Conservation (phyloP, 2,329 filamentous ascomycete genomes). For the Beauveria sp. region DNA sequence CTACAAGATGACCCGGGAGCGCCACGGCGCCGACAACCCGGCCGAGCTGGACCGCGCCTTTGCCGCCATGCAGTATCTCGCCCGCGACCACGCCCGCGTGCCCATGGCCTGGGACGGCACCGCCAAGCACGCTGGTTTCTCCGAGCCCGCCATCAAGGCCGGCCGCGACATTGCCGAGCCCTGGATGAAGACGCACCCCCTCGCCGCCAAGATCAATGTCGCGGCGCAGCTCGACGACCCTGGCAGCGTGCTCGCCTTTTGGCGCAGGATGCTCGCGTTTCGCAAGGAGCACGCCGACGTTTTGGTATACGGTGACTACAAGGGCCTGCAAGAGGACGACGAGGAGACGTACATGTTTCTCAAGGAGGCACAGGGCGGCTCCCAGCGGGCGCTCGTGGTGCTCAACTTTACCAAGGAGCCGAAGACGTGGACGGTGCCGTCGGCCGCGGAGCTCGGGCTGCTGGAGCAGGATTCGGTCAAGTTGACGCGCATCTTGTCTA, state of each 20-base stretch:
- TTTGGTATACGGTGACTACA: conserved; percentile 28
- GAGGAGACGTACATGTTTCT: conserved; percentile 21
- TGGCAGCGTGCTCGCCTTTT: conserved; percentile 27
- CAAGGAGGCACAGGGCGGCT: conserved; percentile 21
- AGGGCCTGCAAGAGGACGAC: conserved; percentile 18
- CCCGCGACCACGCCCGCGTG: conserved; percentile 57
- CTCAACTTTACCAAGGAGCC: conserved; percentile 26
- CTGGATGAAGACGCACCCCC: conserved; percentile 27
- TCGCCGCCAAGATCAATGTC: conserved; percentile 43
- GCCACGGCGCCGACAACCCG: conserved; percentile 20
- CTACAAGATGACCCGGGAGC: conserved; percentile 24
- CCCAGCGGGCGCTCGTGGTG: conserved; percentile 20
- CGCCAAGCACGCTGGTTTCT: conserved; percentile 26
- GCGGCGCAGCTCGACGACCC: conserved; percentile 40
- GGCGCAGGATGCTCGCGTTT: conserved; percentile 24
- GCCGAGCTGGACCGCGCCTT: conserved; percentile 29
- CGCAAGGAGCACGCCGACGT: conserved; percentile 25
- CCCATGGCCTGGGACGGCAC: conserved; percentile 56
- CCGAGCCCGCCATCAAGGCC: conserved; percentile 26
- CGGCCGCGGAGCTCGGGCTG: conserved; percentile 18
- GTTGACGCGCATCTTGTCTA: conserved; percentile 23
- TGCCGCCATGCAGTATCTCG: conserved; percentile 24
- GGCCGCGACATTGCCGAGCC: conserved; percentile 21
- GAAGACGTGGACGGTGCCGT: conserved; percentile 20
- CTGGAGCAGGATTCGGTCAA: conserved; percentile 5